Evolutionary conservation across 2,329 filamentous ascomycete genomes (phyloP).

Genomic region (Monosporascus sp.): DNA sequence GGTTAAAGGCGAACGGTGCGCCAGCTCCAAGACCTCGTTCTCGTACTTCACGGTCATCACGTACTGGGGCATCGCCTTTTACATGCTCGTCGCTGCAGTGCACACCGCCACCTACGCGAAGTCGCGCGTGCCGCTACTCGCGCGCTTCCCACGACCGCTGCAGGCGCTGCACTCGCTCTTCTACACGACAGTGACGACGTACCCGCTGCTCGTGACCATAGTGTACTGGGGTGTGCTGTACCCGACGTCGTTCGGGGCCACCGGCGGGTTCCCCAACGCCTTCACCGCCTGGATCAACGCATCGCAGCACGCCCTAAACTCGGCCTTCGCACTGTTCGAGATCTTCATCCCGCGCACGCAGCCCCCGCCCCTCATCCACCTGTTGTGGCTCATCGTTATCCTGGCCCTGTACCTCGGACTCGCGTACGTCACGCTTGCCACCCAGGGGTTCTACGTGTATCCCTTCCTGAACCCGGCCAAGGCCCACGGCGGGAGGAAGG

Average conservation of each 20-base stretch:
- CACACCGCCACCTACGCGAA: slow-evolving; percentile 64
- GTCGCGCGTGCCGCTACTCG: slow-evolving; percentile 45
- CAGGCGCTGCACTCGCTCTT: slow-evolving; percentile 61
- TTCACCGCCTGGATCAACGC: slow-evolving; percentile 61
- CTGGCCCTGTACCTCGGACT: slow-evolving; percentile 67
- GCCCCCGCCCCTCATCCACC: slow-evolving; percentile 54
- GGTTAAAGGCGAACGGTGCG: not conserved
- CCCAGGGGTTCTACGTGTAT: slow-evolving; percentile 72
- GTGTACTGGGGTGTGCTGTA: slow-evolving; percentile 66
- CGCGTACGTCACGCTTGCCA: slow-evolving; percentile 67
- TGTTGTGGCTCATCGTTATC: slow-evolving; percentile 64
- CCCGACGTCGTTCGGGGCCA: slow-evolving; percentile 50
- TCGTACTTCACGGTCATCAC: slow-evolving; percentile 79
- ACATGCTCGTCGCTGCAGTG: slow-evolving; percentile 61
- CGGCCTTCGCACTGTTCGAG: slow-evolving; percentile 69
- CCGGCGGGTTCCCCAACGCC: slow-evolving; percentile 44
- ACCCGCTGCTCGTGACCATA: slow-evolving; percentile 64
- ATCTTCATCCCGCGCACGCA: slow-evolving; percentile 62
- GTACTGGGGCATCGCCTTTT: slow-evolving; percentile 80
- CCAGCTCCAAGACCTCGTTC: slow-evolving; percentile 40
- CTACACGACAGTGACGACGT: slow-evolving; percentile 59
- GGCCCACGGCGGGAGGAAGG: slow-evolving; percentile 37
- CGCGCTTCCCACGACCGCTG: slow-evolving; percentile 54
- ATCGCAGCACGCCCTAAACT: slow-evolving; percentile 72
- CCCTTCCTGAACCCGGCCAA: slow-evolving; percentile 62